Evolutionary conservation across 495 filamentous ascomycete genomes (phyloP), one percentile per base, ranked within the genome.

Genomic region (Talaromyces adpressus): DNA sequence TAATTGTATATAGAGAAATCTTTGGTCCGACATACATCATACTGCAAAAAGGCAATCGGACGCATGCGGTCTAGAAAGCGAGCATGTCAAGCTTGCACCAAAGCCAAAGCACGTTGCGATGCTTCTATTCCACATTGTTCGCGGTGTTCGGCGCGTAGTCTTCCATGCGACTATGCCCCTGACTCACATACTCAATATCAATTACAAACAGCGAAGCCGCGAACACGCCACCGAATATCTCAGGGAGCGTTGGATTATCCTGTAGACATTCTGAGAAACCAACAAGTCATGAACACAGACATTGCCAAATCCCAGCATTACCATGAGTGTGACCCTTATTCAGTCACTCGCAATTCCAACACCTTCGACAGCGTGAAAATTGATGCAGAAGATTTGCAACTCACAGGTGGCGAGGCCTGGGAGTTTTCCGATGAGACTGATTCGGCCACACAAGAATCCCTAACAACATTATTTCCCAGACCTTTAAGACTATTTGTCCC

Each of bases 101-200:
- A 58, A 58, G 56, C 56, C 27, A 58, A 58, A 58, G 56, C 56
- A 36, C 56, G 56, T 32, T 58, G 56, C 30, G 56, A 58, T 58
- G 56, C 27, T 34, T 7, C 27, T 58, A 23, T 34, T 36, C 56
- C 56, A 36, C 30, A 36, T 20, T 58, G 56, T 25, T 58, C 56
- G 6, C 14, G 56, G 23, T 58, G 56, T 22, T 58, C n/a, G 9
- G 29, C 16, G 30, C 27, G 56, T 20, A 22, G 30, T 36, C 16
- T 58, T 22, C 18, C 16, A 4, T 58, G 56, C 34, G 56, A 58
- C 6, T 58, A 58, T 58, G 56, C 30, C 16, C 16, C 6, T 20
- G 56, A 36, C 27, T 32, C 30, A 11, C 18, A 58, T 20, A 20
- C 27, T 20, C 27, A 36, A 25, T 29, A 56, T 29, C 56, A 58